phyloP scores from a whole-genome alignment of 2,329 filamentous ascomycete species.

The Talaromyces sp. region DNA sequence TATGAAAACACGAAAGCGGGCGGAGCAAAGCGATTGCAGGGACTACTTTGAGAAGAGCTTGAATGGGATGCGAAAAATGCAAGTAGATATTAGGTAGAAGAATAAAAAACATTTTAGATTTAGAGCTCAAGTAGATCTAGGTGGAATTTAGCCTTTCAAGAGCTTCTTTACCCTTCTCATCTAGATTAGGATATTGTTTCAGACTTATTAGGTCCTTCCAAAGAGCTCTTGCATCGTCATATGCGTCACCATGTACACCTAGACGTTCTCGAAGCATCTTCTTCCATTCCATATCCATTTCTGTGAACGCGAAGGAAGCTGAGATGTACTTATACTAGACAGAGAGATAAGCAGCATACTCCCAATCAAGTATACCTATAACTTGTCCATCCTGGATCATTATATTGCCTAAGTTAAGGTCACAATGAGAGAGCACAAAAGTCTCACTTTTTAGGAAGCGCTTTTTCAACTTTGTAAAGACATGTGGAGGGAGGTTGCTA shows the following conservation, averaged over 20 bases:
- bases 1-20: too few species aligned
- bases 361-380: slow-evolving; percentile 31
- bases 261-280: slow-evolving; percentile 23
- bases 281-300: slow-evolving; percentile 26
- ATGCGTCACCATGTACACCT: slow-evolving; percentile 18
- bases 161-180: slow-evolving; percentile 22
- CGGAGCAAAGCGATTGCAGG: too few species aligned
- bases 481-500: slow-evolving; percentile 16
- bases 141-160: slow-evolving; percentile 14
- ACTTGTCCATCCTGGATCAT: slow-evolving; percentile 26
- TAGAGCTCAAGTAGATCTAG: not conserved
- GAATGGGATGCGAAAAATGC: too few species aligned
- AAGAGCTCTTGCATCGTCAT: slow-evolving; percentile 23
- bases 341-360: slow-evolving; percentile 31
- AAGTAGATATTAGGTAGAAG: too few species aligned
- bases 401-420: slow-evolving; percentile 29
- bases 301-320: slow-evolving; percentile 23
- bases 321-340: slow-evolving; percentile 36
- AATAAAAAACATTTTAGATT: too few species aligned
- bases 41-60: too few species aligned
- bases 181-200: slow-evolving; percentile 22
- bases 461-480: slow-evolving; percentile 23
- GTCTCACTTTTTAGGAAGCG: slow-evolving; percentile 23
- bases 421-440: slow-evolving; percentile 28
- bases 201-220: slow-evolving; percentile 24